Evolutionary conservation across 257 asterid genomes (phyloP).

Genomic region (Lantana camara): DNA sequence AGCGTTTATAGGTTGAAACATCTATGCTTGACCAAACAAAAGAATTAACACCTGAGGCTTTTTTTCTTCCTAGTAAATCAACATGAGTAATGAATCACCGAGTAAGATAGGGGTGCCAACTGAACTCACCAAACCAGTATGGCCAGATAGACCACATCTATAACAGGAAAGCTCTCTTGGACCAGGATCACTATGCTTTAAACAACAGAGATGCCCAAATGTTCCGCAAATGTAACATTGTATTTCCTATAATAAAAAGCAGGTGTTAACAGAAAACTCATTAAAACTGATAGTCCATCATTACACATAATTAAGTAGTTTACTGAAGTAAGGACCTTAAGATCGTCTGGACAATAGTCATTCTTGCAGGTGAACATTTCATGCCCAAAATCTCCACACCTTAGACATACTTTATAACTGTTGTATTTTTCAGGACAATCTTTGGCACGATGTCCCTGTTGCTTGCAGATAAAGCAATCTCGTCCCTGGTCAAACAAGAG

Average conservation of each 20-base stretch:
- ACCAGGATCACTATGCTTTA: slow-evolving; percentile 47
- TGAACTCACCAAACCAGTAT: slow-evolving; percentile 87
- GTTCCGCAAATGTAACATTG: slow-evolving; percentile 76
- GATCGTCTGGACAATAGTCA: slow-evolving; percentile 68
- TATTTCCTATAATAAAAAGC: slow-evolving; percentile 55
- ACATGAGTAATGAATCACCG: background rate
- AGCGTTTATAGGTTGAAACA: background rate
- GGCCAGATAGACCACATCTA: slow-evolving; percentile 88
- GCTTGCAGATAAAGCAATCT: slow-evolving; percentile 86
- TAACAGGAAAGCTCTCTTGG: slow-evolving; percentile 73
- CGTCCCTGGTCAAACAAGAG: slow-evolving; percentile 54
- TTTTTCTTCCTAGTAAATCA: slow-evolving; percentile 16
- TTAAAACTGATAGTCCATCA: background rate
- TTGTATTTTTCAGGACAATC: slow-evolving; percentile 75
- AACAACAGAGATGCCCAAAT: slow-evolving; percentile 91
- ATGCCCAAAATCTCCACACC: slow-evolving; percentile 88
- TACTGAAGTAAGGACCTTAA: slow-evolving; percentile 53
- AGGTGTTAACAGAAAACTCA: slow-evolving; percentile 1
- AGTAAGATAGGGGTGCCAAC: background rate
- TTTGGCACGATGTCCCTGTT: slow-evolving; percentile 89
- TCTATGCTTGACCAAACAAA: background rate
- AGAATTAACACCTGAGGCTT: slow-evolving; percentile 1
- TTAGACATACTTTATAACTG: slow-evolving; percentile 65
- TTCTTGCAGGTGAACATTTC: slow-evolving; percentile 79
- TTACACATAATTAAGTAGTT: slow-evolving; percentile 8